Conservation (phyloP, 441 rosid species). For the Erodium texanum region DNA sequence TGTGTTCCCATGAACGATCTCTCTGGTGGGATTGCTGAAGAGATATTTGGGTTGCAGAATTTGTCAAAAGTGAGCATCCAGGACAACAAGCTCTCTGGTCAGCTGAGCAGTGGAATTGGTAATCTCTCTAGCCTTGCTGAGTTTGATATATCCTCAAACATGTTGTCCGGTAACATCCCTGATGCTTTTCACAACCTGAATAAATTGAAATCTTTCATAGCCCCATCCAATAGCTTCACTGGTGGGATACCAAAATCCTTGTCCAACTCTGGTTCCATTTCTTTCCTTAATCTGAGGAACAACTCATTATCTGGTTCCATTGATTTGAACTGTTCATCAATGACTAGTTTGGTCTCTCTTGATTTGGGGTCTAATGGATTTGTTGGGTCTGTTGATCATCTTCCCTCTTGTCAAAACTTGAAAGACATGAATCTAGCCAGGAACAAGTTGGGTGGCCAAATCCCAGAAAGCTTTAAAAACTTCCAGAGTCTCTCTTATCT, state of each 20-base stretch:
- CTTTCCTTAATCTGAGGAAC: constrained; percentile 57
- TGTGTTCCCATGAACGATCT: constrained; percentile 49
- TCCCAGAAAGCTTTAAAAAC: constrained; percentile 49
- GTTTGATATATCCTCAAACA: constrained; percentile 51
- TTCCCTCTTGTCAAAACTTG: constrained; percentile 47
- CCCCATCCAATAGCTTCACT: constrained; percentile 37
- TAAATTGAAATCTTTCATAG: constrained; percentile 35
- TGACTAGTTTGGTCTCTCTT: constrained; percentile 50
- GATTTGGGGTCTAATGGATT: constrained; percentile 57
- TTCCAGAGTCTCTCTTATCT: constrained; percentile 51
- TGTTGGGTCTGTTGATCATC: constrained; percentile 37
- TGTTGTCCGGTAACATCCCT: constrained; percentile 50
- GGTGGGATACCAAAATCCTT: constrained; percentile 56
- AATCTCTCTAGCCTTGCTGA: constrained; percentile 38
- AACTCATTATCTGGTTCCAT: constrained; percentile 52
- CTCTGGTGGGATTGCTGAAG: constrained; percentile 42
- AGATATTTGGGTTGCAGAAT: constrained; percentile 37
- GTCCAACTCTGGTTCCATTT: constrained; percentile 43
- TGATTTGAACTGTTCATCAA: constrained; percentile 47
- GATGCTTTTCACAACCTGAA: constrained; percentile 38
- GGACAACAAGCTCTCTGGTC: constrained; percentile 50
- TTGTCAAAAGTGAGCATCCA: constrained; percentile 41
- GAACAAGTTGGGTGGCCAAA: constrained; percentile 46
- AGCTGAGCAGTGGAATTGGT: constrained; percentile 30
- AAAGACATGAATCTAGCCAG: constrained; percentile 53